Percentiles rank a stretch among this genome's conserved stretches.
phyloP scores from a whole-genome alignment of 805 yeast genomes.

The Ogataea parapolymorpha region DNA sequence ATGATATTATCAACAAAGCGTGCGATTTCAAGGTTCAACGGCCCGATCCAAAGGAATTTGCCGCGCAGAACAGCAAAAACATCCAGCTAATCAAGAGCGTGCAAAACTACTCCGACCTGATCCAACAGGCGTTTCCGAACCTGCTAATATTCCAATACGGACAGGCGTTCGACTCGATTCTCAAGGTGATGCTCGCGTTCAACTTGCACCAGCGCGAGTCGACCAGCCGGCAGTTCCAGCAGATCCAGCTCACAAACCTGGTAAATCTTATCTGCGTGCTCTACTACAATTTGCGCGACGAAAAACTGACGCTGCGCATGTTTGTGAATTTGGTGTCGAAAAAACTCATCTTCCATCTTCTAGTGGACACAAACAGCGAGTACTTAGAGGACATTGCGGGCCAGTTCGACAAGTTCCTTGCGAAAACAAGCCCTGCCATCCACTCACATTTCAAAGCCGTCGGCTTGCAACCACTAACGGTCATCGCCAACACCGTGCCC shows the following conservation, averaged over 20 bases:
- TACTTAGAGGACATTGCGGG: slow-evolving; percentile 38
- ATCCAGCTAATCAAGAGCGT: slow-evolving; percentile 18
- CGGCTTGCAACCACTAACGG: slow-evolving; percentile 39
- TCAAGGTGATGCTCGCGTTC: slow-evolving; percentile 23
- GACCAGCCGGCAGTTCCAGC: slow-evolving; percentile 4
- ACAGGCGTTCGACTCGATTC: slow-evolving; percentile 27
- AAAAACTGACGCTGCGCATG: slow-evolving; percentile 23
- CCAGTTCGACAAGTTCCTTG: slow-evolving; percentile 48
- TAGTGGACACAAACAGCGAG: slow-evolving; percentile 9
- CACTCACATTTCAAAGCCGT: slow-evolving; percentile 47
- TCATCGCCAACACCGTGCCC: slow-evolving; percentile 42
- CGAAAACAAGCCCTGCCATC: slow-evolving; percentile 42
- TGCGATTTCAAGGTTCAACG: slow-evolving; percentile 28
- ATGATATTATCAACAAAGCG: slow-evolving; percentile 25
- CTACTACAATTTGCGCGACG: slow-evolving; percentile 24
- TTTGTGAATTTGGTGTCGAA: slow-evolving; percentile 26
- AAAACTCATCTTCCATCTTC: slow-evolving; percentile 25
- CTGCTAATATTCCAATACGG: slow-evolving; percentile 30
- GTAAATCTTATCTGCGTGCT: slow-evolving; percentile 28
- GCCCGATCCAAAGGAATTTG: slow-evolving; percentile 9
- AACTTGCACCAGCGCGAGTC: slow-evolving; percentile 16
- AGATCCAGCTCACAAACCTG: slow-evolving; percentile 13
- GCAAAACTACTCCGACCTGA: slow-evolving; percentile 21
- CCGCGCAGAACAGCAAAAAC: slow-evolving; percentile 10
- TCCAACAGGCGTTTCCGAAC: slow-evolving; percentile 30